These are phyloP conservation scores for Gamarada debralockiae DNA, from an alignment of 495 filamentous ascomycete genomes.

Conservation along the genomic window DNA sequence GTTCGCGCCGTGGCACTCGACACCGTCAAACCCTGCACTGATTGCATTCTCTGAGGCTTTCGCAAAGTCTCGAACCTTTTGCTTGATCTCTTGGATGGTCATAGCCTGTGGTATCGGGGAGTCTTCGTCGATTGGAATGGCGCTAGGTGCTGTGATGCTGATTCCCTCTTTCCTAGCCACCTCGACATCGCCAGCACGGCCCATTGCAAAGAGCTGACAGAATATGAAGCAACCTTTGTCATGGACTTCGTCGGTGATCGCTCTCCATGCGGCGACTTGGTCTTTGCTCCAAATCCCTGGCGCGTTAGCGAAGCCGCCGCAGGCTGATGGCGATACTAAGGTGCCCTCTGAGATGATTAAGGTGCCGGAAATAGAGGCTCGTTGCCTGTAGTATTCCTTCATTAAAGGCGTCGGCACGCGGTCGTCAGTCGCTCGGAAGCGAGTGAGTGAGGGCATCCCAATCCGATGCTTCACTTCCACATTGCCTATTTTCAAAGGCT, in stretches of 20 bases:
- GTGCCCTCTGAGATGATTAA: slow-evolving; percentile 64
- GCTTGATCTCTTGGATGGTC: slow-evolving; percentile 52
- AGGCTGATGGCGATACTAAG: slow-evolving; percentile 50
- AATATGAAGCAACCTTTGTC: slow-evolving; percentile 57
- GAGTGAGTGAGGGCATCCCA: slow-evolving; percentile 40
- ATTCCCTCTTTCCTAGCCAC: slow-evolving; percentile 27
- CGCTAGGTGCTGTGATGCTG: slow-evolving; percentile 30
- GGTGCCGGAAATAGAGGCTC: slow-evolving; percentile 52
- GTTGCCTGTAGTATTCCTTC: slow-evolving; percentile 53
- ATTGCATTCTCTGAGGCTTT: slow-evolving; percentile 61
- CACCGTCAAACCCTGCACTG: slow-evolving; percentile 69
- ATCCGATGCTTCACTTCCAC: slow-evolving; percentile 35
- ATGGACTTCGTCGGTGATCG: slow-evolving; percentile 64
- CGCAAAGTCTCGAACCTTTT: slow-evolving; percentile 51
- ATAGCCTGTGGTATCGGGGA: slow-evolving; percentile 38
- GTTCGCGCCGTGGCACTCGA: slow-evolving; percentile 72
- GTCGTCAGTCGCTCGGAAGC: slow-evolving; percentile 32
- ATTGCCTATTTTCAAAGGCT: slow-evolving; percentile 35
- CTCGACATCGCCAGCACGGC: slow-evolving; percentile 45
- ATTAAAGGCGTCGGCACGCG: slow-evolving; percentile 28
- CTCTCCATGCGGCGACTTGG: slow-evolving; percentile 59
- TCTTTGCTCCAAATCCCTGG: slow-evolving; percentile 59
- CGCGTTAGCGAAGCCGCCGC: slow-evolving; percentile 45
- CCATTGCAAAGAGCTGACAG: slow-evolving; percentile 63
- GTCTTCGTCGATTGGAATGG: slow-evolving; percentile 46